Base-by-base conservation (phyloP, 768 basidiomycete genomes). In the Lentinula edodes region DNA sequence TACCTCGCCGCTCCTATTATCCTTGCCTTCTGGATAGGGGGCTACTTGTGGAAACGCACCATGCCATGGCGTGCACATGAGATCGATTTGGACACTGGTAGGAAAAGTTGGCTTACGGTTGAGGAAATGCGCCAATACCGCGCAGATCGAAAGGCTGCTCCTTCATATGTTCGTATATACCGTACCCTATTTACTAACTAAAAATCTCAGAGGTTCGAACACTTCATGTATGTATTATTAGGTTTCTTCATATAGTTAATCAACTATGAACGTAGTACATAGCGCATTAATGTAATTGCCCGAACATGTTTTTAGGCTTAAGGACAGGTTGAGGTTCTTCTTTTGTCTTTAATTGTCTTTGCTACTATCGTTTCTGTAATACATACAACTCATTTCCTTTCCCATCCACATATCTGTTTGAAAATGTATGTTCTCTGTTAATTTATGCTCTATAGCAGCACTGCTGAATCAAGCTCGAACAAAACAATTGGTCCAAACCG, bases 1-100 rank as follows among this genome's bases (percentile, higher is more conserved):
- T 61, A 54, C 34, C 78, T 80, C 52, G 78, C 75, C 23, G 64
- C 71, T 20, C 77, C 76, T 35, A 69, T 80, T 42, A 70, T 79
- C 68, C 72, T 80, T 48, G 43, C 72, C 34, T 78, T 77, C 72
- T 79, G 73, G 62, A 61, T 70, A 39, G 58, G 68, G 18, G 78
- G 78, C 4, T 76, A 73, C 51, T 45, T 64, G 5, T 80, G 78
- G 78, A 79, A 80, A 64, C 70, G 76, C 34, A 75, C 71, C 5
- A 66, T 73, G 4, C 78, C 78, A 18, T 70, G 67, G 66, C 68
- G 73, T 1, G 71, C 74, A 1, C 62, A 68, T 36, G 71, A 78
- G 46, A 80, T 80, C 56, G 75, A 80, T 57, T 72, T 80, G 55
- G 78, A 79, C 58, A 61, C 61, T 45, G 61, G 61, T 50, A 45